Evolutionary conservation across 257 asterid genomes (phyloP), one percentile per base, ranked within the genome.

Genomic region (Capsicum baccatum): DNA sequence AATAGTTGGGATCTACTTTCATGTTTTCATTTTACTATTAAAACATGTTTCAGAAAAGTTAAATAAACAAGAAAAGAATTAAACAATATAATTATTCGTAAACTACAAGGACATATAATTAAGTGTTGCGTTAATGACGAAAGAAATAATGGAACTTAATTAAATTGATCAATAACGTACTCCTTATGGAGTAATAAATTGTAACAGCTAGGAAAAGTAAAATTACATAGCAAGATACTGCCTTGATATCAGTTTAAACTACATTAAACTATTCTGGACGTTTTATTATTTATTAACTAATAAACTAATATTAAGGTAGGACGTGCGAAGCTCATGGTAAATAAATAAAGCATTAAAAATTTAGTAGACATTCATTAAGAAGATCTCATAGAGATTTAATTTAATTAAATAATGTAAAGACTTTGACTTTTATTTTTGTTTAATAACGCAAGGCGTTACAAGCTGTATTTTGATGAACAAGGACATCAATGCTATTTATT

Each of bases 341-440:
- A 33, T 71, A 47, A 71, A 71, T 26, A 26, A 78, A 54, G 6
- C 59, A 74, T 12, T 6, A 74, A 78, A 78, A 8, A 78, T 54
- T 78, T 26, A 54, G 16, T 78, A 26, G 13, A 54, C 63, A 54
- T 78, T 78, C 21, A 74, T 21, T 26, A 78, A 26, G 50, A 52
- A 54, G 64, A 78, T 26, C 7, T 54, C 64, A 54, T 14, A 54
- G 21, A 76, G 63, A 76, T 54, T 26, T 52, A 52, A 26, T 33
- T 54, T 54, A 4, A 14, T 21, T 54, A 52, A 76, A 76, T 33
- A 52, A 54, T 9, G 47, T 52, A 76, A 76, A 54, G 11, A 52
- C 81, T 7, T 76, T 14, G 81, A 76, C 81, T 76, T 12, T 73
- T 73, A 74, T 19, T 54, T 52, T 8, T 66, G 19, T 3, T 52